Base-by-base conservation (phyloP, 169 alveolate species). In the Plasmodium fragile region DNA sequence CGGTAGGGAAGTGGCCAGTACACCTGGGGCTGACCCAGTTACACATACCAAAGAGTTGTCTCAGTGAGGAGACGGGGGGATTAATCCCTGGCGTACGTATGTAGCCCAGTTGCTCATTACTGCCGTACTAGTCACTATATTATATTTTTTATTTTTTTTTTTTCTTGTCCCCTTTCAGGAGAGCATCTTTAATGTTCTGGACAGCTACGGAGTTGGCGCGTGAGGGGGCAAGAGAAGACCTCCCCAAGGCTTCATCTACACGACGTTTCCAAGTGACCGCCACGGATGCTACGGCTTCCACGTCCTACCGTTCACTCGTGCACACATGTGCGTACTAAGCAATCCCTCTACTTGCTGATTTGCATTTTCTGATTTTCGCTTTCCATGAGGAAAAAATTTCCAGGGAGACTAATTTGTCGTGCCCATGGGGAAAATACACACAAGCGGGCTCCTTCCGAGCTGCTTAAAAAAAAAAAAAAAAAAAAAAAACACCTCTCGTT, bases 171-270 rank as follows among this genome's bases (percentile, higher is more conserved):
- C 34, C 70, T 59, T 41, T 32, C 81, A 87, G 93, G 93, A 87
- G 69, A 87, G 80, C 30, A 87, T 87, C 7, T 78, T 87, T 41
- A 53, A 87, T 11, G 39, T 77, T 13, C 81, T 87, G 28, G 32
- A 41, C 45, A 87, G 71, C 41, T 87, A 22, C 52, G 65, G 79
- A 18, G 81, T 79, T 30, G 43, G 55, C 36, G 34, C 49, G 32
- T 78, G 71, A 82, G 70, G 18, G 34, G 71, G 55, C 59, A 16
- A 41, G 52, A 41, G 52, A 0, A 41, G 52, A 13, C 16, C 55
- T 45, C 13, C 34, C 75, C 75, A 22, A 59, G 75, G 28, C 18
- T 55, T 55, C 72, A 55, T 55, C 72, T 1, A 4, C 6, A 34
- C 7, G 49, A 75, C 18, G 43, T 36, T n/a, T 41, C n/a, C 22